Base-by-base conservation (phyloP, 2,329 filamentous ascomycete species). In the Xylaria sp. region DNA sequence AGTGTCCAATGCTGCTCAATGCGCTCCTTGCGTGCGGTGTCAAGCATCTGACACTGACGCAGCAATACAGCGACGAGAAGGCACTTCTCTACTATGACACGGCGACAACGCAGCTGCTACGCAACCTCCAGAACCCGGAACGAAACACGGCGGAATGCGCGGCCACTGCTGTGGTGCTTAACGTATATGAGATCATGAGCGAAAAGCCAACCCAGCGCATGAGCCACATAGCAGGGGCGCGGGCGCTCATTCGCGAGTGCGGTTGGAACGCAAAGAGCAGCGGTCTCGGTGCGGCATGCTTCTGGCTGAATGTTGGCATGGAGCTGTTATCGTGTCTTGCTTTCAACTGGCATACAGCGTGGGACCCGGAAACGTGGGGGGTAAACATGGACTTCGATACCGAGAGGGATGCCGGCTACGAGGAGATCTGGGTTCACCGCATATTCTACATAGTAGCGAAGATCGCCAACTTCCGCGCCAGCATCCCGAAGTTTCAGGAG, bases 171-270 rank as follows among this genome's bases (percentile, higher is more conserved):
- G 88, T 96, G 11, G 88, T 96, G 6, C 81, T 97, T 37, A 93
- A 96, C 67, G 89, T 96, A 2, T 97, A 95, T 74, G 92, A 97
- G 73, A 88, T 92, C 67, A 96, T 97, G 91, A 91, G 86, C 53
- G 89, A 93, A 70, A 85, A 85, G 65, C 86, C 89, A 4, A 79
- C 87, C 44, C 85, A 91, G 67, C 83, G 89, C n/a, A 93, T 94
- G 87, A 92, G 90, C 66, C 92, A 96, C 69, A 92, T 93, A 65
- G 88, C 89, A 0, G 91, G 91, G 4, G 91, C 91, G 8, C 83
- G 91, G 56, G 91, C 91, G 1, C 78, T 96, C 54, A 92, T 97
- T 68, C 90, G 91, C 62, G 91, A 96, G 70, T 96, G 92, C 68
- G 85, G 87, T 3, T 97, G 93, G 93, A 88, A 91, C 68, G 91